Conservation (phyloP, 257 asterid genomes). For the Fraxinus pennsylvanica region DNA sequence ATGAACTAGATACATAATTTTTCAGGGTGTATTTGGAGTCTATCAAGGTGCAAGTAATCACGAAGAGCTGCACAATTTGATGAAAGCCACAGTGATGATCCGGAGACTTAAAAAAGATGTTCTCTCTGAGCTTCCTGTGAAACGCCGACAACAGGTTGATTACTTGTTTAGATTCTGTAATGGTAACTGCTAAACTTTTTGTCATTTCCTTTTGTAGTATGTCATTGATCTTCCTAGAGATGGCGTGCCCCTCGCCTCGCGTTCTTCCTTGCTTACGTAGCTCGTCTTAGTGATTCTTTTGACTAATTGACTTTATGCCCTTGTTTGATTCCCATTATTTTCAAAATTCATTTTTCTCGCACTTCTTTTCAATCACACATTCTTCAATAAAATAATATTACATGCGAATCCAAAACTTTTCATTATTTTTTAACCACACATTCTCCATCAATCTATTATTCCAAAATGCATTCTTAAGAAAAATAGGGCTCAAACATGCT, state of each 20-base stretch:
- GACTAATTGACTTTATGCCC: not conserved
- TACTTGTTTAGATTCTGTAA: conserved; percentile 12
- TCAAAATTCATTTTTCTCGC: no score
- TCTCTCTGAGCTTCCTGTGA: conserved; percentile 85
- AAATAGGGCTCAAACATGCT: no score
- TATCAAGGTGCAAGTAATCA: conserved; percentile 99
- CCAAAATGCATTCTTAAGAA: no score
- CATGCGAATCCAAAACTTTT: no score
- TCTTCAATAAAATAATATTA: no score
- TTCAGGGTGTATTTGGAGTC: conserved; percentile 79
- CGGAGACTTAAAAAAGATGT: conserved; percentile 96
- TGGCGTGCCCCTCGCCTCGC: not conserved
- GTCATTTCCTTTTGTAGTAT: not conserved
- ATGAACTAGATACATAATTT: conserved; percentile 13
- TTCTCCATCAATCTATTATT: no score
- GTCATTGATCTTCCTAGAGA: not conserved
- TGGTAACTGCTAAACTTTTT: conserved; percentile 6
- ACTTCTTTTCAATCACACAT: no score
- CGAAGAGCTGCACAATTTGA: conserved; percentile 93
- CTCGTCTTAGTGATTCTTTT: not conserved
- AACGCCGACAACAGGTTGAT: conserved; percentile 88
- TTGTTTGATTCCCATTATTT: no score
- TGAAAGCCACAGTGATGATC: conserved; percentile 90
- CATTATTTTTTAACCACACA: no score
- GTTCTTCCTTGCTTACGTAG: not conserved